Evolutionary conservation across 805 yeast species (phyloP), one percentile per base, ranked within the genome.

Genomic region (Starmera quercuum): DNA sequence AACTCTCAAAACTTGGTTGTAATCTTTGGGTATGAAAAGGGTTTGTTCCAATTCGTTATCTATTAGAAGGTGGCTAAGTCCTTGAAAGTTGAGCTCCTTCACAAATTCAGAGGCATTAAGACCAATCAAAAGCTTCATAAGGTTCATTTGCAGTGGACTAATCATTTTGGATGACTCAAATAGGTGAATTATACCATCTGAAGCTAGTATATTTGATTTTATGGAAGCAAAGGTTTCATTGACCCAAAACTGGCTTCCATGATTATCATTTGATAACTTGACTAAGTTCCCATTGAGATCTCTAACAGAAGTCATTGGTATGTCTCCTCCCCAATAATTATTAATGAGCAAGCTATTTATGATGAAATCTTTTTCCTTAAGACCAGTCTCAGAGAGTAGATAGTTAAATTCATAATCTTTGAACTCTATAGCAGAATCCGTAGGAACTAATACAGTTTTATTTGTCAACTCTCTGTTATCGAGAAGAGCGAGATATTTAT

Each of bases 41-140:
- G 95, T 81, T 47, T 77, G 82, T 19, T 68, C 60, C 0, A 55
- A 21, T 0, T 64, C 51, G 2, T 58, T 46, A 22, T 79, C 76
- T 35, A 77, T 80, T 13, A 88, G 70, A 31, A 84, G 55, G 29
- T 67, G 40, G 2, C 63, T 56, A 14, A 85, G 55, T 10, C 71
- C 67, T 37, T 87, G 70, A 34, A 83, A 71, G 29, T 73, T 63
- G 12, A 85, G 44, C 45, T 85, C 95, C n/a, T 71, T 67, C 6
- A 83, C 88, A 51, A 84, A 76, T 19, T 64, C 64, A 3, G 78
- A 63, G 32, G 75, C 76, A 38, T 76, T 69, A 29, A 77, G 51
- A 0, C 83, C 86, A 33, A 72, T 59, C 3, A 81, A 52, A 43
- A 75, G 70, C 47, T 75, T 79, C 41, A 75, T 64, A 1, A 75